Evolutionary conservation across 2,329 filamentous ascomycete genomes (phyloP).

Genomic region (Dactylellina sp.): DNA sequence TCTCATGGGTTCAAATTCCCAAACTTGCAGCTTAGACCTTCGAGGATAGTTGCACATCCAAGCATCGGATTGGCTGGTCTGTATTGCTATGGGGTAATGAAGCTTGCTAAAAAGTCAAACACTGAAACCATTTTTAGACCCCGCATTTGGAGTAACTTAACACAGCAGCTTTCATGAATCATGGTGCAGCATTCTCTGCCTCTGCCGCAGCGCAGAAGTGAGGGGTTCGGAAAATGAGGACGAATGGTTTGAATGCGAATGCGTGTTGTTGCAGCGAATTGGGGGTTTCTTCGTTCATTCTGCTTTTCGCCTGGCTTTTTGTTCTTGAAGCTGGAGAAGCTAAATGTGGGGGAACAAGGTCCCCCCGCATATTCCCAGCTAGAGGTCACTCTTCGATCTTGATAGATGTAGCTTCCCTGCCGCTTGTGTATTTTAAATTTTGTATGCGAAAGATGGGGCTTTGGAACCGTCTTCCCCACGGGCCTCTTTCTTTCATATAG

Average conservation of each 20-base stretch:
- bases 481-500: constrained; percentile 14
- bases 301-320: constrained; percentile 16
- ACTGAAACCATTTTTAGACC: constrained; percentile 26
- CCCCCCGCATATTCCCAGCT: constrained; percentile 45
- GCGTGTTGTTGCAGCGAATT: constrained; percentile 39
- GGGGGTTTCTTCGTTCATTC: constrained; percentile 44
- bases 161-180: constrained; percentile 50
- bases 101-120: constrained; percentile 38
- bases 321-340: constrained; percentile 31
- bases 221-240: constrained; percentile 31
- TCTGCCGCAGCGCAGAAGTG: constrained; percentile 35
- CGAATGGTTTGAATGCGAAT: not conserved
- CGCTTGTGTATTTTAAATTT: constrained; percentile 26
- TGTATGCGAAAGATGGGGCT: constrained; percentile 1
- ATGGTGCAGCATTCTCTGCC: constrained; percentile 23
- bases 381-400: constrained; percentile 25
- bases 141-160: constrained; percentile 52
- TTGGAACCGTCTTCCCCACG: constrained; percentile 33
- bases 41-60: constrained; percentile 12
- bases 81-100: constrained; percentile 21
- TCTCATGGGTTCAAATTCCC: constrained; percentile 20
- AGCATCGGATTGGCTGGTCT: constrained; percentile 28
- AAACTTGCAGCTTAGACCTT: constrained; percentile 21
- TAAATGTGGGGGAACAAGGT: constrained; percentile 53
- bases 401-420: constrained; percentile 27